Conservation (phyloP, 305 asterid species). For the Galium porrigens region DNA sequence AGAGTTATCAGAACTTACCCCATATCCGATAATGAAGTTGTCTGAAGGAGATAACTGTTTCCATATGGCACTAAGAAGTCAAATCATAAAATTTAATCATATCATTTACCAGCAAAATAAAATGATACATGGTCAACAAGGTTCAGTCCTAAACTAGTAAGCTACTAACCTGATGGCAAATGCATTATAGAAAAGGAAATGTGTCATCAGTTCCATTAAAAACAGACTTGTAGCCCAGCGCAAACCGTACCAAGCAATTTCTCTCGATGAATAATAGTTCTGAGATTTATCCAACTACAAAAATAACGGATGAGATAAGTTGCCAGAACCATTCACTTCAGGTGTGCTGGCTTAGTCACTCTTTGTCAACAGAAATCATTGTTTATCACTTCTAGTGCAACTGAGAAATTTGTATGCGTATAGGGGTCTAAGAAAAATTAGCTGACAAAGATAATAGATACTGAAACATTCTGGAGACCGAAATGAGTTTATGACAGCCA, state of each 20-base stretch:
- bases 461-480: neutral
- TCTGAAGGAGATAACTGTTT: constrained; percentile 69
- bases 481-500: neutral
- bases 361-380: neutral
- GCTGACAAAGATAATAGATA: too few relatives aligned
- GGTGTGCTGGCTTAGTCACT: neutral
- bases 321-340: constrained; percentile 6
- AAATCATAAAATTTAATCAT: constrained; percentile 10
- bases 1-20: constrained; percentile 43
- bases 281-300: constrained; percentile 77
- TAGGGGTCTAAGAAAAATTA: neutral
- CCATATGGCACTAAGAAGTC: constrained; percentile 65
- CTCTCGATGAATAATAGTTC: constrained; percentile 40
- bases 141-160: constrained; percentile 11
- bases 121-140: constrained; percentile 6
- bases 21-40: constrained; percentile 85
- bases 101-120: constrained; percentile 11
- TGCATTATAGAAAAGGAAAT: constrained; percentile 76
- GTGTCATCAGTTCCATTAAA: constrained; percentile 81
- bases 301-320: constrained; percentile 17
- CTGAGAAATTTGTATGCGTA: neutral
- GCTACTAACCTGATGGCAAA: constrained; percentile 68
- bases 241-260: constrained; percentile 62
- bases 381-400: neutral
- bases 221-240: constrained; percentile 65